A percentile compares a stretch with the other conserved stretches of the same genome.
Evolutionary conservation across 768 basidiomycete genomes (phyloP).

Genomic region (Suillus luteus): DNA sequence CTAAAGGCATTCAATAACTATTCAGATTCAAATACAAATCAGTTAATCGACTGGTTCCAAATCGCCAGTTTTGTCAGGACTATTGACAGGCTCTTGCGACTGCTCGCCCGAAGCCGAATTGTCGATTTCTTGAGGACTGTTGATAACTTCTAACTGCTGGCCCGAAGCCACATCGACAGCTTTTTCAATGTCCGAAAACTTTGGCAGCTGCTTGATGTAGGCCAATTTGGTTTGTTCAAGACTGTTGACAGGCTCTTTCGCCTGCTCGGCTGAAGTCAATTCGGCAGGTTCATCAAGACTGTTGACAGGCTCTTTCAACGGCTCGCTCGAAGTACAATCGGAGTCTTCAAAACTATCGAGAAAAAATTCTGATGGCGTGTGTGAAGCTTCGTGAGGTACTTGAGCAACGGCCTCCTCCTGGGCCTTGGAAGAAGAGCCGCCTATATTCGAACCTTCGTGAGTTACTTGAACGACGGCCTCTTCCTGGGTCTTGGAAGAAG

Average conservation of each 20-base stretch:
- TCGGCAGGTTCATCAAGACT: not conserved
- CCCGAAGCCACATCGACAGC: too few species aligned
- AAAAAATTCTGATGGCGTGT: not conserved
- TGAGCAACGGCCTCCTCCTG: not conserved
- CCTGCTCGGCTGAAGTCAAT: not conserved
- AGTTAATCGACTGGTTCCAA: not conserved
- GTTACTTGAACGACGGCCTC: not conserved
- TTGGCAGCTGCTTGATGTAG: too few species aligned
- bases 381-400: not conserved
- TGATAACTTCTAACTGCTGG: too few species aligned
- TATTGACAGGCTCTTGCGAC: not conserved
- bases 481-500: not conserved
- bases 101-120: not conserved
- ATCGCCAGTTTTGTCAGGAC: not conserved
- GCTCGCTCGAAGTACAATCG: not conserved
- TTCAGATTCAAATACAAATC: too few species aligned
- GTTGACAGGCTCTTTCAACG: not conserved
- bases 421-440: not conserved
- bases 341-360: not conserved
- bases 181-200: too few species aligned
- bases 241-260: not conserved
- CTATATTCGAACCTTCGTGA: not conserved
- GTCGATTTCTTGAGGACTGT: too few species aligned
- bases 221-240: too few species aligned
- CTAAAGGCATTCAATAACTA: not conserved